phyloP scores from a whole-genome alignment of 768 basidiomycete genomes.

The Rhizopogon vinicolor region DNA sequence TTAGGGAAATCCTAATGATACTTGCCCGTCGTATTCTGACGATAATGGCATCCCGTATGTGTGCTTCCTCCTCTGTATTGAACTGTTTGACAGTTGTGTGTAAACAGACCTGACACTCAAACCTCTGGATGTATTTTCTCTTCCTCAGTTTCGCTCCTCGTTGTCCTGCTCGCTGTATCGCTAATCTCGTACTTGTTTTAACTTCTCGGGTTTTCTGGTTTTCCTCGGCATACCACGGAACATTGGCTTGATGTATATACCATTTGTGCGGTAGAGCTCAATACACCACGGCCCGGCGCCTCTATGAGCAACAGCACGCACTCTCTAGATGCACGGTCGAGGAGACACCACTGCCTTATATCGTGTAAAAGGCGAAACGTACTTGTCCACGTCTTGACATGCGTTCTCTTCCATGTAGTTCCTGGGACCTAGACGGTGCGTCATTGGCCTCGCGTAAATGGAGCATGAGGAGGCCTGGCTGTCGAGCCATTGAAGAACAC shows the following conservation, averaged over 20 bases:
- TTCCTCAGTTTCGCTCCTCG: neutral
- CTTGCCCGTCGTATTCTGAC: slow-evolving; percentile 72
- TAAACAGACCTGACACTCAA: neutral
- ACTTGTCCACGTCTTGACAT: too few relatives aligned
- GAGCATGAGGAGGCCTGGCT: too few relatives aligned
- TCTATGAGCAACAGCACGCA: too few relatives aligned
- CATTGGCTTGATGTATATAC: neutral
- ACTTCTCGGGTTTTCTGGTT: neutral
- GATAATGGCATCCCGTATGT: slow-evolving; percentile 60
- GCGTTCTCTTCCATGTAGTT: too few relatives aligned
- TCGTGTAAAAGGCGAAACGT: too few relatives aligned
- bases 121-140: neutral
- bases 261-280: too few relatives aligned
- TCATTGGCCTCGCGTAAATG: too few relatives aligned
- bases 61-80: neutral
- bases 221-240: neutral
- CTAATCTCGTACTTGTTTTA: neutral
- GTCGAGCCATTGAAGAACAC: too few relatives aligned
- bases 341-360: too few relatives aligned
- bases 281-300: too few relatives aligned
- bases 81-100: neutral
- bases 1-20: slow-evolving; percentile 41
- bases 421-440: too few relatives aligned
- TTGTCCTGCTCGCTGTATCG: neutral
- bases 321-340: too few relatives aligned